A percentile compares a stretch with the other conserved stretches of the same genome.
Evolutionary conservation across 306 rosid genomes (phyloP).

Genomic region (Potentilla sterilis): DNA sequence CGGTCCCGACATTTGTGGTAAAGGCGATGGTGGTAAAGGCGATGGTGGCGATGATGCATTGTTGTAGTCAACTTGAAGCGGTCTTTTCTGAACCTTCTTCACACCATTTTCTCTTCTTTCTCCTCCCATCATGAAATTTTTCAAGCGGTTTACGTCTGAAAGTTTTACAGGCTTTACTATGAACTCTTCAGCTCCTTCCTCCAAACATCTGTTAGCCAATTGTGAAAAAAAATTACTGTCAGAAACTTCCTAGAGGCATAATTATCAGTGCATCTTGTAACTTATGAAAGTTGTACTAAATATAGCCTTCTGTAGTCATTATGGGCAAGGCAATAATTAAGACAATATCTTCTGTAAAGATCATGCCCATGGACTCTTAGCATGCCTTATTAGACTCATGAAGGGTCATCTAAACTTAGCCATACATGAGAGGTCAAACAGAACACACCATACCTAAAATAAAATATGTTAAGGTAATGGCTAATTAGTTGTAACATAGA

Average conservation of each 20-base stretch:
- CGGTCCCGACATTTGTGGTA: constrained; percentile 20
- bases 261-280: not conserved
- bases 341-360: not conserved
- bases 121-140: constrained; percentile 59
- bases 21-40: constrained; percentile 8
- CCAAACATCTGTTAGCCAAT: constrained; percentile 61
- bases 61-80: constrained; percentile 33
- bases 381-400: not conserved
- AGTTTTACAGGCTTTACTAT: constrained; percentile 83
- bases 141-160: constrained; percentile 77
- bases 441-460: not conserved
- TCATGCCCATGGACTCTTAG: not conserved
- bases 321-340: not conserved
- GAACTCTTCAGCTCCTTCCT: constrained; percentile 97
- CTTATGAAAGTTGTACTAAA: not conserved
- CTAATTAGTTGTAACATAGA: not conserved
- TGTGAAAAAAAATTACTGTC: not conserved
- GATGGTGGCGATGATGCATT: constrained; percentile 14
- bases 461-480: not conserved
- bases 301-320: not conserved
- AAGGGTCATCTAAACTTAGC: not conserved
- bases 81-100: constrained; percentile 33
- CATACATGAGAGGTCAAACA: not conserved
- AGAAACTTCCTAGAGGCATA: not conserved
- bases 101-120: constrained; percentile 46